Evolutionary conservation across 257 asterid species (phyloP).

Genomic region (Solanum etuberosum): DNA sequence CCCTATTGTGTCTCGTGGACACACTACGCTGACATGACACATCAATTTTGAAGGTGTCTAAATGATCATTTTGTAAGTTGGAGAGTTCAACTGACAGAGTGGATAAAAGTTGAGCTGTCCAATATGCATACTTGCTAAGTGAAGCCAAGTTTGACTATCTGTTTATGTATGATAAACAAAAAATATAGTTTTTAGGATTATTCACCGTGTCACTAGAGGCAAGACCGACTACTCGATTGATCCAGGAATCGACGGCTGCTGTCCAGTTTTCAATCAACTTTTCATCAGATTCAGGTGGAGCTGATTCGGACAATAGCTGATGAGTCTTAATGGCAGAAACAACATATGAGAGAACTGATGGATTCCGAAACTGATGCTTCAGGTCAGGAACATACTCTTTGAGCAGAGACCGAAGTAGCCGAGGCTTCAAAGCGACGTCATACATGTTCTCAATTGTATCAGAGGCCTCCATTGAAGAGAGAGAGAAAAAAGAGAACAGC

Average conservation of each 20-base stretch:
- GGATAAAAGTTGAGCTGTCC: not conserved
- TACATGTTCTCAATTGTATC: slow-evolving; percentile 15
- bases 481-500: not conserved
- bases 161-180: not conserved
- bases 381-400: slow-evolving; percentile 65
- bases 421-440: slow-evolving; percentile 46
- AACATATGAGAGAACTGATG: slow-evolving; percentile 51
- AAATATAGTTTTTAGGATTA: not conserved
- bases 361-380: slow-evolving; percentile 46
- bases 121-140: not conserved
- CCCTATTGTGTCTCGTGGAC: not conserved
- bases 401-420: slow-evolving; percentile 52
- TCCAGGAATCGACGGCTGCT: slow-evolving; percentile 69
- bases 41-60: not conserved
- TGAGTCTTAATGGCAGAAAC: slow-evolving; percentile 48
- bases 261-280: slow-evolving; percentile 51
- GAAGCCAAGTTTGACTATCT: not conserved
- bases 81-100: not conserved
- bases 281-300: slow-evolving; percentile 15
- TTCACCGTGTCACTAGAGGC: slow-evolving; percentile 52
- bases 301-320: slow-evolving; percentile 44
- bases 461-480: slow-evolving; percentile 35
- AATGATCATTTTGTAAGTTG: not conserved
- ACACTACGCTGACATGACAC: not conserved
- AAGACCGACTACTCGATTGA: slow-evolving; percentile 47